A percentile compares a stretch with the other conserved stretches of the same genome.
Conservation (phyloP, 495 filamentous ascomycete species). For the Hamigera avellanea region DNA sequence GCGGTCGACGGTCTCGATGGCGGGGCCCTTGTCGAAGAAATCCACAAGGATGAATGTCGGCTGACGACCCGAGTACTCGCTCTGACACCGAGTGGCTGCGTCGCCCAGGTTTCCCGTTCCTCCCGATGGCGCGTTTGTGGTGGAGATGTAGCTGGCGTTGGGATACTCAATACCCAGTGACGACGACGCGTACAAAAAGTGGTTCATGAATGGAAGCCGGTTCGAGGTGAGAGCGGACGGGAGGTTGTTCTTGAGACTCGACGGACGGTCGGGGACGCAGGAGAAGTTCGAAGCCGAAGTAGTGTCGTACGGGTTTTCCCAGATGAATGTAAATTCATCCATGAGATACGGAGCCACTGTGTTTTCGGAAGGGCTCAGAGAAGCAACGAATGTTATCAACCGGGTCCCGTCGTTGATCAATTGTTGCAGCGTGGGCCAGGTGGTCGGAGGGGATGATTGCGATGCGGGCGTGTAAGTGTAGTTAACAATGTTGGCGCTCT, state of each 20-base stretch:
- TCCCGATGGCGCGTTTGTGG: conserved; percentile 45
- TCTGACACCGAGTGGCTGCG: conserved; percentile 43
- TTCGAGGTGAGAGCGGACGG: conserved; percentile 35
- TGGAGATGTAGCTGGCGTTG: conserved; percentile 42
- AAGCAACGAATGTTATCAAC: conserved; percentile 54
- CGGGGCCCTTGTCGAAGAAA: conserved; percentile 55
- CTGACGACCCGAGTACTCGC: conserved; percentile 37
- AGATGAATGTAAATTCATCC: conserved; percentile 63
- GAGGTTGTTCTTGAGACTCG: conserved; percentile 21
- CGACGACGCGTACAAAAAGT: conserved; percentile 50
- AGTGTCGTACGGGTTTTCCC: conserved; percentile 68
- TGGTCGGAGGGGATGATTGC: conserved; percentile 25
- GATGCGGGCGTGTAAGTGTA: conserved; percentile 50
- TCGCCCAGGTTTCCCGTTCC: conserved; percentile 48
- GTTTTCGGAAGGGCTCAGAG: conserved; percentile 27
- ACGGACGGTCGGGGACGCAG: conserved; percentile 56
- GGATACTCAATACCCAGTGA: conserved; percentile 45
- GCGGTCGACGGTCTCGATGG: conserved; percentile 49
- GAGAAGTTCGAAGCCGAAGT: conserved; percentile 48
- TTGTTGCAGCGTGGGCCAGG: conserved; percentile 58
- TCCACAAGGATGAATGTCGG: conserved; percentile 65
- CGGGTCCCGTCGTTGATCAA: conserved; percentile 54
- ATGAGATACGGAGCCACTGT: conserved; percentile 51
- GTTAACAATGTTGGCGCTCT: conserved; percentile 41
- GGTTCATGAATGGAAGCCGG: conserved; percentile 55